A percentile compares a stretch with the other conserved stretches of the same genome.
Conservation (phyloP, 2,329 filamentous ascomycete genomes). For the Penicillium sp. region DNA sequence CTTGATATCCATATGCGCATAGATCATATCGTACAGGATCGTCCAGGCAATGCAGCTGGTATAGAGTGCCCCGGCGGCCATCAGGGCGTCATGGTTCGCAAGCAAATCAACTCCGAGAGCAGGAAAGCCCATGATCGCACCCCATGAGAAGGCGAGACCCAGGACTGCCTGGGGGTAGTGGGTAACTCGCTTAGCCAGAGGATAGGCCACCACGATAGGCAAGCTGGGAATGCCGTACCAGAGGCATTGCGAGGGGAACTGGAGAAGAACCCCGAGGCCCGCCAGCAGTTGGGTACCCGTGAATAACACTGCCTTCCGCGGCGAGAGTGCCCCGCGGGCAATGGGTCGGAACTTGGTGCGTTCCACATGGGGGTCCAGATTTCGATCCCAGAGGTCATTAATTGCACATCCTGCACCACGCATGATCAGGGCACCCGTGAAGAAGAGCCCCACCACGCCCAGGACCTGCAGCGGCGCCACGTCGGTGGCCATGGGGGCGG, state of each 20-base stretch:
- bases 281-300: constrained; percentile 47
- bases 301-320: constrained; percentile 47
- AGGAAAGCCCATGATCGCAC: constrained; percentile 52
- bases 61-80: constrained; percentile 47
- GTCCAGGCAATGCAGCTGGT: constrained; percentile 53
- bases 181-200: constrained; percentile 56
- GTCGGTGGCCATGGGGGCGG: constrained; percentile 41
- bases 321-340: constrained; percentile 54
- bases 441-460: constrained; percentile 44
- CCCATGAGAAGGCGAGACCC: constrained; percentile 55
- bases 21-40: constrained; percentile 54
- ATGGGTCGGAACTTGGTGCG: constrained; percentile 56
- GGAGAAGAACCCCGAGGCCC: constrained; percentile 46
- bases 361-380: constrained; percentile 55
- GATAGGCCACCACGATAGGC: constrained; percentile 51
- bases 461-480: constrained; percentile 38
- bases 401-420: constrained; percentile 56
- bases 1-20: constrained; percentile 55
- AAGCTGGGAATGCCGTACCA: constrained; percentile 49
- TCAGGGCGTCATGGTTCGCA: constrained; percentile 37
- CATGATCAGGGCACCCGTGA: constrained; percentile 51
- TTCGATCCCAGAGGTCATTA: constrained; percentile 59
- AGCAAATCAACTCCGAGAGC: constrained; percentile 51
- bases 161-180: constrained; percentile 57
- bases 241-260: constrained; percentile 46